phyloP scores from a whole-genome alignment of 441 rosid species.

The Lepidium campestre region DNA sequence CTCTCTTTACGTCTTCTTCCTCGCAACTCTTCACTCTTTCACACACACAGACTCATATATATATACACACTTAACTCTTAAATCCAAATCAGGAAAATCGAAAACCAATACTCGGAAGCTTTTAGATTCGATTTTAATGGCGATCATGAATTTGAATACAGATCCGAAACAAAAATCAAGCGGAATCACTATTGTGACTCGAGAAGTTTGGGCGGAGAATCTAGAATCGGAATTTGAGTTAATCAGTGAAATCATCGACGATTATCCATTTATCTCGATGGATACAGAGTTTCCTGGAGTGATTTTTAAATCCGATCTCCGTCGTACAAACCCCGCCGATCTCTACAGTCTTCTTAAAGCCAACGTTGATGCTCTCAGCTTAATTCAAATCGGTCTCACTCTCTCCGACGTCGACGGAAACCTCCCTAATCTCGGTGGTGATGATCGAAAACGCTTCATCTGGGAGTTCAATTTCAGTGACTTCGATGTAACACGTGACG shows the following conservation, averaged over 20 bases:
- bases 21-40: background rate
- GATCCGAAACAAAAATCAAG: background rate
- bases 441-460: slow-evolving; percentile 49
- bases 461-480: slow-evolving; percentile 88
- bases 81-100: background rate
- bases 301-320: slow-evolving; percentile 32
- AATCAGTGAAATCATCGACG: slow-evolving; percentile 45
- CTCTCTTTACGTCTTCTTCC: background rate
- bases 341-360: slow-evolving; percentile 64
- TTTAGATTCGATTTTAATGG: background rate
- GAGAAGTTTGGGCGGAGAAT: slow-evolving; percentile 69
- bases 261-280: slow-evolving; percentile 70
- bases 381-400: slow-evolving; percentile 88
- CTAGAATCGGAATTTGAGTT: slow-evolving; percentile 59
- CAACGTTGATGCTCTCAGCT: slow-evolving; percentile 66
- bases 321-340: slow-evolving; percentile 34
- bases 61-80: background rate
- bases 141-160: background rate
- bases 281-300: slow-evolving; percentile 89
- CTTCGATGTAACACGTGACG: slow-evolving; percentile 52
- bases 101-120: background rate
- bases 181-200: slow-evolving; percentile 30
- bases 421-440: slow-evolving; percentile 48
- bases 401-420: slow-evolving; percentile 65
- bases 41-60: background rate